Conservation (phyloP, 768 basidiomycete genomes). For the Boletellus sp. region DNA sequence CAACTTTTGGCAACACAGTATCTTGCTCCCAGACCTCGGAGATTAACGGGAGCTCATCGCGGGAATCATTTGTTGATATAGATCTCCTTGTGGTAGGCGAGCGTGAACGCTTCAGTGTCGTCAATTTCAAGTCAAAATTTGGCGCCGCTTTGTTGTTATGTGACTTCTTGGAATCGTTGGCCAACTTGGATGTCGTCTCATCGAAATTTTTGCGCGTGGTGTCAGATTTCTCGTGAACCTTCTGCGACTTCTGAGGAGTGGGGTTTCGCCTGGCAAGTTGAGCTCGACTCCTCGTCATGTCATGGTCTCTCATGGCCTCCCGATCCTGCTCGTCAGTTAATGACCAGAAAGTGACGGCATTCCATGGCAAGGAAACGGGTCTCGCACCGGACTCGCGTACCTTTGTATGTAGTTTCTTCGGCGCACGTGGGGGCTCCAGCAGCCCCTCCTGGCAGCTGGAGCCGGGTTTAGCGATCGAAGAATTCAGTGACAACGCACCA, state of each 20-base stretch:
- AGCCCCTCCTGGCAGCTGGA: conserved; percentile 74
- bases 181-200: conserved; percentile 44
- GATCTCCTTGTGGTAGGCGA: conserved; percentile 13
- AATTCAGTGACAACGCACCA: conserved; percentile 42
- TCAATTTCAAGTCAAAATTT: conserved; percentile 51
- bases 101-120: conserved; percentile 25
- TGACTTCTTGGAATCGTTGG: conserved; percentile 10
- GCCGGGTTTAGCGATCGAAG: conserved; percentile 8
- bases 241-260: conserved; percentile 39
- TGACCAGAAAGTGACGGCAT: conserved; percentile 1
- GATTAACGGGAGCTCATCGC: conserved; percentile 33
- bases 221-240: conserved; percentile 41
- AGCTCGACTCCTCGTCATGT: conserved; percentile 19
- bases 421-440: conserved; percentile 43
- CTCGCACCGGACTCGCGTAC: conserved; percentile 12
- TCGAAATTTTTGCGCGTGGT: conserved; percentile 37
- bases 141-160: conserved; percentile 27
- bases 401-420: conserved; percentile 29
- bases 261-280: conserved; percentile 23
- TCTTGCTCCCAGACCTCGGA: conserved; percentile 33
- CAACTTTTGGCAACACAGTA: conserved; percentile 29
- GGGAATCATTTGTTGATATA: conserved; percentile 29
- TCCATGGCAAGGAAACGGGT: neutral
- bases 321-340: conserved; percentile 1
- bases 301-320: neutral